Base-by-base conservation (phyloP, 2,329 filamentous ascomycete genomes). In the Aureobasidium sp. region DNA sequence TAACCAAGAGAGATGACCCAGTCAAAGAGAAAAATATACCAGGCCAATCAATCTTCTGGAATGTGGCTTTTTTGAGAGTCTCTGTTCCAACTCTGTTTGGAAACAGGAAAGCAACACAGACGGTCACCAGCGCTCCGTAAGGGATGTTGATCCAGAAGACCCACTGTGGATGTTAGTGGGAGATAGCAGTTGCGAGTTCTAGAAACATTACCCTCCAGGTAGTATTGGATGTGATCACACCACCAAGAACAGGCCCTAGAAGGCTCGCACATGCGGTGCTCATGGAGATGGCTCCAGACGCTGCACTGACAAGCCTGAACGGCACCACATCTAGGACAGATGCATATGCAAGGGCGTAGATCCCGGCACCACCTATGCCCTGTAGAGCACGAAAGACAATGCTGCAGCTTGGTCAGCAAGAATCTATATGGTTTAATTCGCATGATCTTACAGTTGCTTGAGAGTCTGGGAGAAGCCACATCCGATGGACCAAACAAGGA, bases 71-170 rank as follows among this genome's bases (percentile, higher is more conserved):
- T 5, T 34, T 37, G 16, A 61, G 21, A 21, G 5, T 42, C 9
- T 25, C n/a, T 16, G 48, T 37, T 2, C 32, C 36, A 6, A 27
- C 29, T 44, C 39, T 34, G 36, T 44, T 52, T 8, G 59, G 59
- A 29, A 62, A 62, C 15, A 47, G 15, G 15, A 45, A n/a, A 50
- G 39, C 42, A 6, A 63, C 47, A 13, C 34, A 42, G 29, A 42
- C 6, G 2, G 55, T 63, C 16, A 58, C 53, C 50, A 59, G 54
- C 27, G 50, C 42, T 29, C 61, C 54, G 10, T 36, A 45, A 16
- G 60, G 59, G 5, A 61, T 52, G 13, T 74, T 73, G 59, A 75
- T 63, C 36, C 67, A 67, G 61, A 83, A 82, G 16, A 77, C 73
- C 77, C 78, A 81, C 9, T 54, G 13, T 27, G 15, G 16, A 30